A percentile compares a stretch with the other conserved stretches of the same genome.
These are phyloP conservation scores for Crataegus laevigata DNA, from an alignment of 306 rosid species.

Conservation along the genomic window DNA sequence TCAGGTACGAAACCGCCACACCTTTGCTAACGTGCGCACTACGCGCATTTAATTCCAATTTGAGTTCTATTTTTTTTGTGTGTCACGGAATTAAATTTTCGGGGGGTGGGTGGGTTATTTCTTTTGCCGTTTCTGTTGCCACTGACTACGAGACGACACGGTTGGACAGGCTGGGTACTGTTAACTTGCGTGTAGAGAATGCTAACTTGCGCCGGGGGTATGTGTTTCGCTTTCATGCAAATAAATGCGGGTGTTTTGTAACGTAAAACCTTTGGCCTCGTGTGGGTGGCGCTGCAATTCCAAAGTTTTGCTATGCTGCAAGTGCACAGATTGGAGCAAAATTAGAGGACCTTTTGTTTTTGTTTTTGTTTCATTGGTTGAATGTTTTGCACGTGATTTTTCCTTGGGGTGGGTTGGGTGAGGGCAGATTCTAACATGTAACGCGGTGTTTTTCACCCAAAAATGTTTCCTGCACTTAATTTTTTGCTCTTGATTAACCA, in stretches of 20 bases:
- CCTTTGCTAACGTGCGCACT: slow-evolving; percentile 9
- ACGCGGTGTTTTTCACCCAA: too few species aligned
- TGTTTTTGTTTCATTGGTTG: not conserved
- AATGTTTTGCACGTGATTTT: slow-evolving; percentile 21
- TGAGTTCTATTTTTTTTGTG: not conserved
- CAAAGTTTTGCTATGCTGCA: not conserved
- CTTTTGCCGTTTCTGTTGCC: slow-evolving; percentile 12
- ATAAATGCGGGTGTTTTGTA: slow-evolving; percentile 17
- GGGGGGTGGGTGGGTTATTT: not conserved
- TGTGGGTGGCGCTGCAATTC: not conserved
- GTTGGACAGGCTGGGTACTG: slow-evolving; percentile 28
- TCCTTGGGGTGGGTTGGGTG: not conserved
- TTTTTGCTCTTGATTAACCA: too few species aligned
- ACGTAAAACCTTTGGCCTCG: not conserved
- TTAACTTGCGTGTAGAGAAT: not conserved
- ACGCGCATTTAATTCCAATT: not conserved
- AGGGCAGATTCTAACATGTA: too few species aligned
- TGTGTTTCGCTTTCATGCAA: slow-evolving; percentile 13
- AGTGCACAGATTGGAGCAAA: not conserved
- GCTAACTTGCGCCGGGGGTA: slow-evolving; percentile 13
- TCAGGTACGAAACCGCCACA: slow-evolving; percentile 44
- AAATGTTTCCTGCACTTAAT: too few species aligned
- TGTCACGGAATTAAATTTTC: not conserved
- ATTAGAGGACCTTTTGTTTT: slow-evolving; percentile 16
- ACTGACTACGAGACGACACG: slow-evolving; percentile 18